Base-by-base conservation (phyloP, 805 yeast species). In the Candida andamanensis region DNA sequence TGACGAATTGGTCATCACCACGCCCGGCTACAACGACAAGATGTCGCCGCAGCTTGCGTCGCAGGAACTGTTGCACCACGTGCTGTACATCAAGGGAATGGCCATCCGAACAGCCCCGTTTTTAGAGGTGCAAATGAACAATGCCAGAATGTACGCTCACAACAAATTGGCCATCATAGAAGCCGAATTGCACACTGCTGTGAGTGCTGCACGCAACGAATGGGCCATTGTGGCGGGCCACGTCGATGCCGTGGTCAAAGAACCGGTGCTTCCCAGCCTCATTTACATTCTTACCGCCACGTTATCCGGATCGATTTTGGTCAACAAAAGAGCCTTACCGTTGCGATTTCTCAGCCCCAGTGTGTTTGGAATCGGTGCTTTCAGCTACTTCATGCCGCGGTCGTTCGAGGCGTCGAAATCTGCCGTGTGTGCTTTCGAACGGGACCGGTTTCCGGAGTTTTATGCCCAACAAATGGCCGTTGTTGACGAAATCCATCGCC, bases 241-340 rank as follows among this genome's bases (percentile, higher is more conserved):
- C 28, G 54, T 66, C 30, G 40, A 58, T 15, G 40, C 57, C 5
- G 32, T 65, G 18, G 60, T 75, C 13, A 61, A 54, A 32, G 82
- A 76, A 41, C 76, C 78, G 5, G 56, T 75, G 4, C 62, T 79
- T 35, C 85, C 85, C 13, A 61, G 63, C 26, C 49, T 70, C 24
- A 66, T 77, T 30, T 71, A 73, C 45, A 71, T 77, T 5, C 54
- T 78, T 24, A 76, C 83, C 1, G 61, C 70, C 5, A 55, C 78
- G 4, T 67, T 79, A 39, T 46, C 75, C 2, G 81, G 82, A 9
- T 74, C 82, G 2, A 71, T 79, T 35, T 39, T 74, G 20, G 73
- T 64, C 11, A 63, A 66, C 36, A 69, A 61, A 40, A 63, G 72
- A 42, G 45, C 69, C 1, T 50, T 76, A 7, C 74, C 75, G 1